Percentiles rank a stretch among this genome's conserved stretches.
These are phyloP conservation scores for Diplodia intermedia DNA, from an alignment of 2,329 filamentous ascomycete genomes.

Conservation along the genomic window DNA sequence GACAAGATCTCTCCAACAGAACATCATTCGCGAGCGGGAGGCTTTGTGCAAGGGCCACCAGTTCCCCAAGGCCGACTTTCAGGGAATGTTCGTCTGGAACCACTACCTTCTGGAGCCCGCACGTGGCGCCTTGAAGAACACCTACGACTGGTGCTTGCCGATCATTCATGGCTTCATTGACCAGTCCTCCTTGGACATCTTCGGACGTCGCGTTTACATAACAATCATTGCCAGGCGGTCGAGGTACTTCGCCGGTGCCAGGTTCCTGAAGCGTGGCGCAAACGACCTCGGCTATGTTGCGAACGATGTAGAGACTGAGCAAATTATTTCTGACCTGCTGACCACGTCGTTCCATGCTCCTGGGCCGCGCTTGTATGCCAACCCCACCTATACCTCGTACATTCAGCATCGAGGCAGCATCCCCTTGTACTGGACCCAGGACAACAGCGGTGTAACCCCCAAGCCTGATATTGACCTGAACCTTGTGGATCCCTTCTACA, in stretches of 20 bases:
- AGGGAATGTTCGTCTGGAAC: constrained; percentile 99
- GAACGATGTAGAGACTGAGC: constrained; percentile 98
- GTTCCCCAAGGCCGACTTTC: constrained; percentile 71
- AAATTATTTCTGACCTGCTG: constrained; percentile 92
- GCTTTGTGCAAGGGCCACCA: constrained; percentile 70
- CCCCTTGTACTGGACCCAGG: constrained; percentile 95
- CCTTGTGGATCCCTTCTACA: constrained; percentile 95
- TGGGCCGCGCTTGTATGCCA: constrained; percentile 83
- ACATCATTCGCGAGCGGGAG: constrained; percentile 80
- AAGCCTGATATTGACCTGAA: constrained; percentile 97
- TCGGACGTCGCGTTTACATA: constrained; percentile 87
- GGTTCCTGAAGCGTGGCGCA: constrained; percentile 91
- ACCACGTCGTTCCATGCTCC: constrained; percentile 96
- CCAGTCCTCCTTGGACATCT: constrained; percentile 76
- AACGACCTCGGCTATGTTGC: constrained; percentile 96
- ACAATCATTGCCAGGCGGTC: constrained; percentile 93
- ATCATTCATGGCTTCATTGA: constrained; percentile 97
- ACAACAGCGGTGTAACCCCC: constrained; percentile 91
- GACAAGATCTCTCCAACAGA: constrained; percentile 88
- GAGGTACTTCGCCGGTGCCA: constrained; percentile 89
- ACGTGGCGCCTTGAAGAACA: constrained; percentile 71
- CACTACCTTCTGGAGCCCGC: constrained; percentile 84
- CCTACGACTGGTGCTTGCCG: constrained; percentile 94
- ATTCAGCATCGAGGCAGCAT: constrained; percentile 97
- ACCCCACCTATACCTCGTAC: constrained; percentile 92